Conservation (phyloP, 129 eudicot species). For the Tagetes erecta region DNA sequence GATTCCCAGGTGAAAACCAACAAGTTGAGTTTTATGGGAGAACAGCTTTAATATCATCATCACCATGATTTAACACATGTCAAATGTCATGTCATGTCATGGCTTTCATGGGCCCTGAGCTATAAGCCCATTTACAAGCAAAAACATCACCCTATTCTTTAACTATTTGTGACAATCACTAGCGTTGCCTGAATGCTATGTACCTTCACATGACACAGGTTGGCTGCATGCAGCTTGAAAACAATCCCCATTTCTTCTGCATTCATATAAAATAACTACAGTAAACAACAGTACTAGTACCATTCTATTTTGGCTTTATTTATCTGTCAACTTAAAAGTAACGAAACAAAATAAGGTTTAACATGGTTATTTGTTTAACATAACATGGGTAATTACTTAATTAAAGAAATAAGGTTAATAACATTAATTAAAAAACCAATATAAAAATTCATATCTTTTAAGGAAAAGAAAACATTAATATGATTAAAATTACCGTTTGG, state of each 20-base stretch:
- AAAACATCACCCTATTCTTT: background rate
- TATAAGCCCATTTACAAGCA: conserved; percentile 32
- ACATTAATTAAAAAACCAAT: background rate
- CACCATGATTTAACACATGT: conserved; percentile 18
- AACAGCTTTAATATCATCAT: conserved; percentile 18
- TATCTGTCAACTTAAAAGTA: conserved; percentile 7
- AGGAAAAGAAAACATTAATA: no score
- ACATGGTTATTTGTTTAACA: background rate
- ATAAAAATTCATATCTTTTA: no score
- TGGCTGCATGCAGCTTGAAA: conserved; percentile 83
- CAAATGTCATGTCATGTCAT: conserved; percentile 7
- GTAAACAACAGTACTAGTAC: conserved; percentile 14
- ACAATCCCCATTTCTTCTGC: conserved; percentile 84
- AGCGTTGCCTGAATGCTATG: conserved; percentile 12
- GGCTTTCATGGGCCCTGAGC: conserved; percentile 26
- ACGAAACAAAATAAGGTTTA: background rate
- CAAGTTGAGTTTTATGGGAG: background rate
- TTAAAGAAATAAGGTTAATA: background rate
- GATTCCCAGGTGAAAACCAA: conserved; percentile 25
- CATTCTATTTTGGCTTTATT: conserved; percentile 27
- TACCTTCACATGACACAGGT: conserved; percentile 52
- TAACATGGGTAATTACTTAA: conserved; percentile 13
- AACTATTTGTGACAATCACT: background rate
- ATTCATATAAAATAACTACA: conserved; percentile 16
- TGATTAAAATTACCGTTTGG: no score